Evolutionary conservation across 225 moss, liverwort and hornwort genomes (phyloP), one percentile per base, ranked within the genome.

Genomic region (Anthoceros angustus): DNA sequence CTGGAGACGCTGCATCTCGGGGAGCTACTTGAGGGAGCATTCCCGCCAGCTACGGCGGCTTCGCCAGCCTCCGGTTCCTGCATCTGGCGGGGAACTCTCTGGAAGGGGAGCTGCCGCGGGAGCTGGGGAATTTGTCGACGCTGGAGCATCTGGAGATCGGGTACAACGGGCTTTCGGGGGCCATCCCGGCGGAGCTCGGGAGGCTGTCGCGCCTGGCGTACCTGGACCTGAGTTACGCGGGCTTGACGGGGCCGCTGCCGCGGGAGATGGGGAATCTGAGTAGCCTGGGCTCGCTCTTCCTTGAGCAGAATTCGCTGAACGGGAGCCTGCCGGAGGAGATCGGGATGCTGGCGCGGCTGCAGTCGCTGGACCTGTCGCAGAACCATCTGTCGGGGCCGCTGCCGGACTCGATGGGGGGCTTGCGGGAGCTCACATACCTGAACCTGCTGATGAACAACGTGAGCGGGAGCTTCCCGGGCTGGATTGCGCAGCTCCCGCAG

Each of bases 121-220:
- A 80, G 41, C 69, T 86, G 61, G 84, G 82, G 11, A 49, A 70
- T 8, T 63, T 86, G 21, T 42, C 49, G 39, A 63, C 69, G 4
- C 70, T 89, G 2, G 68, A 73, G 62, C 77, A 71, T 25, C 72
- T 89, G 66, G 84, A 80, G 8, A 72, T 89, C 41, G 80, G 61
- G 60, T 79, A 42, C 8, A 89, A 84, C 41, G 2, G 11, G 0
- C 45, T 84, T 61, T 69, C 43, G 10, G 67, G 72, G 16, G 77
- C 39, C 2, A 67, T 90, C 46, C 87, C 87, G 65, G 16, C 69
- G 61, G 78, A 78, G 64, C 71, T 81, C 62, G 63, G 60, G 7
- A 67, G 62, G 40, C 68, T 70, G 14, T 69, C 73, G 0, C 67
- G 41, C 10, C 42, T 78, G 69, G 60, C 18, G 10, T 78, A 75